Evolutionary conservation across 805 yeast genomes (phyloP).

Genomic region (Candida pseudofarinosa): DNA sequence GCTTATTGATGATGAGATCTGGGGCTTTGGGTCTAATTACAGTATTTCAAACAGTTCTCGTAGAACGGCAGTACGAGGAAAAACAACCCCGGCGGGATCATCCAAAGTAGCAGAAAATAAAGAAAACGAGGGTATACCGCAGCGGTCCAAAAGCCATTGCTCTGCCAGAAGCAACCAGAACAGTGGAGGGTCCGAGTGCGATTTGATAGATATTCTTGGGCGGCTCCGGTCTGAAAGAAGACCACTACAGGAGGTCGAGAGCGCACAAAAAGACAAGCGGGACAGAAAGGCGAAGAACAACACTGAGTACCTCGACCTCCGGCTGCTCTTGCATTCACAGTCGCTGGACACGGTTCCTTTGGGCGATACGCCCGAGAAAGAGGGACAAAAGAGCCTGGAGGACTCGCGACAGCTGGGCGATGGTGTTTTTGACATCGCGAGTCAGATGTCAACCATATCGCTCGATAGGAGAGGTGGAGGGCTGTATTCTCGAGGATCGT

Average conservation of each 20-base stretch:
- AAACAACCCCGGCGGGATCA: background rate
- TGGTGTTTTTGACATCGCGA: background rate
- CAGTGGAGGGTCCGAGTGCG: background rate
- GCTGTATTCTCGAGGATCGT: background rate
- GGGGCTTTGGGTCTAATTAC: background rate
- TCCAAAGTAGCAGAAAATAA: background rate
- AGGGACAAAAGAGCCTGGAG: background rate
- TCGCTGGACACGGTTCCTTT: conserved; percentile 1
- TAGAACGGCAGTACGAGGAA: background rate
- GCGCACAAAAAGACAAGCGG: background rate
- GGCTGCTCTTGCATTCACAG: background rate
- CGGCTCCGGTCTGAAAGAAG: background rate
- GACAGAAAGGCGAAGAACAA: background rate
- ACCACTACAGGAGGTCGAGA: background rate
- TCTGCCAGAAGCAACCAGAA: too few relatives aligned
- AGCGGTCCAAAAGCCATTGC: background rate
- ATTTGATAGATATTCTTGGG: background rate
- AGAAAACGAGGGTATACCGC: background rate
- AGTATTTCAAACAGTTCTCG: background rate
- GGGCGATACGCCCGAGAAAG: background rate
- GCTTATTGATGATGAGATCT: background rate
- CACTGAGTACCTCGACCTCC: background rate
- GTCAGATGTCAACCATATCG: conserved; percentile 1
- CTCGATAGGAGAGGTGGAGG: background rate
- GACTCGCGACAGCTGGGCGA: background rate